Evolutionary conservation across 2,329 filamentous ascomycete species (phyloP), one percentile per base, ranked within the genome.

Genomic region (Drechslerella stenobrocha): DNA sequence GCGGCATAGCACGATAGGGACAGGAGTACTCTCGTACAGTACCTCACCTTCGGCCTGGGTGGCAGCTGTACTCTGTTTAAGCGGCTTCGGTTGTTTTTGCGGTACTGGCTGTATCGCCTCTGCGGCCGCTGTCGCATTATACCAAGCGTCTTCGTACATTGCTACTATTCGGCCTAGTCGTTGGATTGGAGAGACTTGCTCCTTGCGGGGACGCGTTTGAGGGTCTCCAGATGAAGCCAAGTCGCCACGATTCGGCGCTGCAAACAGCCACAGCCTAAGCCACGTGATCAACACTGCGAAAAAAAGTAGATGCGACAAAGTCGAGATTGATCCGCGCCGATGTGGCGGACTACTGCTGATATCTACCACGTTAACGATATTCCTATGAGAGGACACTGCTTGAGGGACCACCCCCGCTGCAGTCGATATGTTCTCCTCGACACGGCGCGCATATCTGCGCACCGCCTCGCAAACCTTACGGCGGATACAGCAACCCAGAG

Each of bases 71-170:
- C 48, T 63, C 6, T 44, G 22, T 50, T 60, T 60, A 28, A 42
- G 44, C 3, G 57, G 22, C 20, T 46, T 63, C 22, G 40, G 9
- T 15, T 40, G 30, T 32, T 51, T 61, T 26, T 61, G 50, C 18
- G 30, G 35, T 15, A 50, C 52, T 7, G 47, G n/a, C 32, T 34
- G 52, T 44, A 40, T 37, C 13, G 42, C 55, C 28, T 69, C 58
- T 40, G 61, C 64, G n/a, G 58, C 51, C 4, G 45, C 46, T 37
- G 64, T 44, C 46, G 64, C 56, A 63, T 63, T 69, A 32, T 69
- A 69, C 72, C 72, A 73, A 53, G 73, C 72, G 56, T 73, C 72
- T 52, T 73, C 72, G 52, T 73, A 73, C 72, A 73, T 73, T 34
- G 11, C 45, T 30, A 5, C n/a, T 34, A 11, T 44, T 24, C 20